phyloP scores from a whole-genome alignment of 495 filamentous ascomycete genomes.

The Tuber brumale region DNA sequence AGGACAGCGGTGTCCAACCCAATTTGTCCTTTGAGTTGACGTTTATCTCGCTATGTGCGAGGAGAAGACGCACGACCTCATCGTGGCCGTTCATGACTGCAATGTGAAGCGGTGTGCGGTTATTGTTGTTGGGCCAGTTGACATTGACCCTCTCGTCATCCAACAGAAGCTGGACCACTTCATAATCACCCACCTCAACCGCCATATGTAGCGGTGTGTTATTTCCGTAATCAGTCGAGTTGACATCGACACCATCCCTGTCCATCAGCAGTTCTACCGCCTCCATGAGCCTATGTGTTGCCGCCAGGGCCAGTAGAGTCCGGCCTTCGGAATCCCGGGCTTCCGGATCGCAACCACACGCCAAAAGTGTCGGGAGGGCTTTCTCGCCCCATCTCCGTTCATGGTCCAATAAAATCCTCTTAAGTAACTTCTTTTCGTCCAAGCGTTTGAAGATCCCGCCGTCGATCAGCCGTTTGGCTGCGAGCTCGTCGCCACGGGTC shows the following conservation, averaged over 20 bases:
- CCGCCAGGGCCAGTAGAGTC: constrained; percentile 44
- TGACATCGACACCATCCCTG: constrained; percentile 11
- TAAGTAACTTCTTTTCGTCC: not conserved
- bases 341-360: constrained; percentile 4
- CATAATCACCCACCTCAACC: constrained; percentile 27
- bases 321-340: constrained; percentile 12
- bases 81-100: constrained; percentile 28
- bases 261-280: constrained; percentile 35
- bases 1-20: constrained; percentile 31
- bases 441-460: constrained; percentile 1
- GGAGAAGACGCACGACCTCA: constrained; percentile 15
- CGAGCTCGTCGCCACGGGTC: not conserved
- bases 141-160: constrained; percentile 23
- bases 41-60: constrained; percentile 12
- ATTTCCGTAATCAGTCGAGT: constrained; percentile 30
- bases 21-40: constrained; percentile 21
- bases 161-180: constrained; percentile 31
- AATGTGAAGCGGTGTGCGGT: constrained; percentile 12
- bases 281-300: constrained; percentile 42
- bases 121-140: constrained; percentile 8
- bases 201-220: constrained; percentile 40
- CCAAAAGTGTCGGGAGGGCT: not conserved
- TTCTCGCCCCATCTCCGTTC: not conserved
- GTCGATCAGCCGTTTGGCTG: constrained; percentile 3
- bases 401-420: not conserved